phyloP scores from a whole-genome alignment of 192 early-diverging fungal species.

The Thamnidium elegans region DNA sequence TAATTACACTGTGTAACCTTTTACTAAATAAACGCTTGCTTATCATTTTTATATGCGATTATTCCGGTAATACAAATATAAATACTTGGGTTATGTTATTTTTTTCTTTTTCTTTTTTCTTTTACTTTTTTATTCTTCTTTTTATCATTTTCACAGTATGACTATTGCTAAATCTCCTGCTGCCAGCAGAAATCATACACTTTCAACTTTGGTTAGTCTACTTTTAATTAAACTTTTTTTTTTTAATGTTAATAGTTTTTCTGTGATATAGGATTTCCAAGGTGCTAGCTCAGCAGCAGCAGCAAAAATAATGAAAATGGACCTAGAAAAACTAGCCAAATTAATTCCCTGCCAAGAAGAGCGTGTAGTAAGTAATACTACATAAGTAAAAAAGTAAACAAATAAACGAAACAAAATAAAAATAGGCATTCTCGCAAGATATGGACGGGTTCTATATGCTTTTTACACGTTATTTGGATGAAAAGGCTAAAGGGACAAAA shows the following conservation, averaged over 20 bases:
- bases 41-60: too few relatives aligned
- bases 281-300: slow-evolving; percentile 56
- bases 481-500: slow-evolving; percentile 73
- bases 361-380: slow-evolving; percentile 44
- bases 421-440: slow-evolving; percentile 38
- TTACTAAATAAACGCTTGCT: too few relatives aligned
- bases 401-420: background rate
- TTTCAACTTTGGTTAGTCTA: slow-evolving; percentile 47
- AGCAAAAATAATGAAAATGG: slow-evolving; percentile 72
- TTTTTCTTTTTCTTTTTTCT: background rate
- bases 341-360: slow-evolving; percentile 55
- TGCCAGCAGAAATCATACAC: slow-evolving; percentile 36
- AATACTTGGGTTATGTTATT: background rate
- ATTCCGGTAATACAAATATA: background rate
- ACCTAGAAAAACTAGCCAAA: slow-evolving; percentile 62
- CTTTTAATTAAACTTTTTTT: background rate
- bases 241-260: background rate
- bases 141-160: background rate
- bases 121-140: slow-evolving; percentile 2
- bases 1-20: too few relatives aligned
- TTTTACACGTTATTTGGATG: slow-evolving; percentile 82
- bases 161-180: slow-evolving; percentile 3
- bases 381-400: background rate
- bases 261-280: slow-evolving; percentile 48
- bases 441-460: slow-evolving; percentile 86